Base-by-base conservation (phyloP, 2,329 filamentous ascomycete genomes). In the Aphanocladium album region DNA sequence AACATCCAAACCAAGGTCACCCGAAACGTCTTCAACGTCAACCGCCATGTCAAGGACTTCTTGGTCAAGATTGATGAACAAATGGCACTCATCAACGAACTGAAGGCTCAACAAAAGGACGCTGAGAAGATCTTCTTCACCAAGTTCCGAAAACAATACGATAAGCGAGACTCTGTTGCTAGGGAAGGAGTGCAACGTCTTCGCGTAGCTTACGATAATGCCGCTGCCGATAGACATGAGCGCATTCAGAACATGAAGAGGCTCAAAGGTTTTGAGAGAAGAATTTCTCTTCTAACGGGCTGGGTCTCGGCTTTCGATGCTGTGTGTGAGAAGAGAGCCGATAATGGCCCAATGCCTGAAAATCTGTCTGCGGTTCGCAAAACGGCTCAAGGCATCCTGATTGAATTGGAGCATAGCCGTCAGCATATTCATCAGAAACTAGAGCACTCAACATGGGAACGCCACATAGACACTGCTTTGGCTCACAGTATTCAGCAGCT, bases 1-100 rank as follows among this genome's bases (percentile, higher is more conserved):
- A 99, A 99, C 70, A 99, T 99, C 71, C 96, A 98, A 78, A 99
- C 95, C 62, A 99, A 99, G 81, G 92, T 97, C 61, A 97, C 95
- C n/a, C 88, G 93, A 69, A 99, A 99, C 71, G 93, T 98, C 25
- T 99, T 96, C 79, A 99, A 99, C 73, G 95, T 99, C 65, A 97
- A 99, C 73, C 89, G 95, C 63, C 95, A 99, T 76, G 95, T 99
- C 70, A 99, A 99, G 79, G 95, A 99, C 75, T 99, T 96, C 77
- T 77, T 99, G 72, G 95, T 97, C 79, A 98, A 98, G 82, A 99
- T 99, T 69, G 93, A 99, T 71, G 95, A 99, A 77, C 93, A 99
- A 73, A 93, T 96, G 83, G 89, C 87, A n/a, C 77, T 97, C 70
- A 99, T 99, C 74, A 96, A 96, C 67, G 93, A 98, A 72, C 84